Percentiles rank a stretch among this genome's conserved stretches.
phyloP scores from a whole-genome alignment of 257 asterid species.

The Osmanthus fragrans region DNA sequence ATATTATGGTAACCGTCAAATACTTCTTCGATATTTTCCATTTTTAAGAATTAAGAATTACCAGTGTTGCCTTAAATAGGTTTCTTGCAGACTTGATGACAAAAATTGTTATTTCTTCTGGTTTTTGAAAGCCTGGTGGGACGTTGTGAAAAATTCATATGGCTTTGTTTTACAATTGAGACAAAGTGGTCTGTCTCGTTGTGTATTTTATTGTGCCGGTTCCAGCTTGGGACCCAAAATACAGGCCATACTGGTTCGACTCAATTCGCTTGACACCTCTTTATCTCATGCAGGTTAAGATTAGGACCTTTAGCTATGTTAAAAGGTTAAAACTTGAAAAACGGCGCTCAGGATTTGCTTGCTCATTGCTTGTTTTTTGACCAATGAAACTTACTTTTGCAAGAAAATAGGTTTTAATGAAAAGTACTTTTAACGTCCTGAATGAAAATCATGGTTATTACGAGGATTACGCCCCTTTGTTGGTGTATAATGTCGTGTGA shows the following conservation, averaged over 20 bases:
- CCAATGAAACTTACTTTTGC: no score
- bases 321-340: no score
- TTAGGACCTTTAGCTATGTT: neutral
- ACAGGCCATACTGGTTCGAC: neutral
- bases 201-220: neutral
- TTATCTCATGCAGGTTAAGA: neutral
- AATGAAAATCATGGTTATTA: no score
- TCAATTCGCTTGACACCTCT: neutral
- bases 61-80: neutral
- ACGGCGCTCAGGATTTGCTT: no score
- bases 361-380: no score
- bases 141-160: no score
- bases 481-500: no score
- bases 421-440: no score
- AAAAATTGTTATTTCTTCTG: no score
- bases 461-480: neutral
- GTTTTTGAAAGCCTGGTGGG: no score
- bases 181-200: neutral
- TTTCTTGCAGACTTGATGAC: neutral
- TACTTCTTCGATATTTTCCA: neutral
- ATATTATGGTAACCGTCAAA: neutral
- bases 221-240: neutral
- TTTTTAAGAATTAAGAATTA: neutral
- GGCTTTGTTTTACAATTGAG: neutral
- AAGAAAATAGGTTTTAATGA: no score